Evolutionary conservation across 352 stramenopile species (phyloP).

Genomic region (Pseudoperonospora humuli): DNA sequence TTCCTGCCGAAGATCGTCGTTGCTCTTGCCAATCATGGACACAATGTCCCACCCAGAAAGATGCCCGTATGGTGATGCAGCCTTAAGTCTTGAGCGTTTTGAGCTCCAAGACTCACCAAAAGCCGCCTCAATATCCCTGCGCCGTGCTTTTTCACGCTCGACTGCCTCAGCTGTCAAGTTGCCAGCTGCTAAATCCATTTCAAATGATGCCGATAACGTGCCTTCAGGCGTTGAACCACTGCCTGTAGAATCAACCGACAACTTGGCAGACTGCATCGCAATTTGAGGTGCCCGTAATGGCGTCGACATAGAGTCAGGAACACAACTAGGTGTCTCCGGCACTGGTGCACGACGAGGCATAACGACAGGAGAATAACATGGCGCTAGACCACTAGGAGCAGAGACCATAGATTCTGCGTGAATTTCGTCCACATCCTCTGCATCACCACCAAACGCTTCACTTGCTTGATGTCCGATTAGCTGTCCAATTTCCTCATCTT

Average conservation of each 20-base stretch:
- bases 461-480: slow-evolving; percentile 62
- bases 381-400: slow-evolving; percentile 3
- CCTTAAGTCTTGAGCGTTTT: slow-evolving; percentile 87
- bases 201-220: slow-evolving; percentile 23
- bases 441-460: slow-evolving; percentile 39
- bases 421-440: slow-evolving; percentile 27
- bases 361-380: slow-evolving; percentile 11
- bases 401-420: slow-evolving; percentile 9
- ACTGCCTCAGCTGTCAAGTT: slow-evolving; percentile 69
- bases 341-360: slow-evolving; percentile 22
- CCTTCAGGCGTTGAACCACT: background rate
- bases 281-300: slow-evolving; percentile 31
- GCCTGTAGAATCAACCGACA: slow-evolving; percentile 7
- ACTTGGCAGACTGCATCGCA: slow-evolving; percentile 14
- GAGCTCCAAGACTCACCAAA: slow-evolving; percentile 96
- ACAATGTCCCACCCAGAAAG: slow-evolving; percentile 91
- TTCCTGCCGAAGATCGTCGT: slow-evolving; percentile 98
- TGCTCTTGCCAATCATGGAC: slow-evolving; percentile 97
- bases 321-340: slow-evolving; percentile 63
- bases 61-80: slow-evolving; percentile 82
- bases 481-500: slow-evolving; percentile 73
- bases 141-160: slow-evolving; percentile 73
- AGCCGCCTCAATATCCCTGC: slow-evolving; percentile 69
- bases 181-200: slow-evolving; percentile 51
- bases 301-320: slow-evolving; percentile 45